Percentiles rank a stretch among this genome's conserved stretches.
phyloP scores from a whole-genome alignment of 495 filamentous ascomycete species.

The Elasticomyces elasticus region DNA sequence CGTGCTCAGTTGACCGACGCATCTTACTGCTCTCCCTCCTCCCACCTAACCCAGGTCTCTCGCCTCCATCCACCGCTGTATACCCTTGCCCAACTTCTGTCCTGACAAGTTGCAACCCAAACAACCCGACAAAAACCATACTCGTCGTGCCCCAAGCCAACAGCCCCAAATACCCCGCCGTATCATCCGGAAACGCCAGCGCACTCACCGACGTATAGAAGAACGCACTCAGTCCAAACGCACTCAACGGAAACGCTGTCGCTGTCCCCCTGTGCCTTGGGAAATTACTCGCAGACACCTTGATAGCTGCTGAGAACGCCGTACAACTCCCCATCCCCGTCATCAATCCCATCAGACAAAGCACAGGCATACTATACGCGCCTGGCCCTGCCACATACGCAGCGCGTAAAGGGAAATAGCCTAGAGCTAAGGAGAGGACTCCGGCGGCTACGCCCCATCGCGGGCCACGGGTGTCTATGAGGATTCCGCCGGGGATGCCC shows the following conservation, averaged over 20 bases:
- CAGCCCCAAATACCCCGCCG: slow-evolving; percentile 65
- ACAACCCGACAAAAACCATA: slow-evolving; percentile 61
- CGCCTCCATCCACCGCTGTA: slow-evolving; percentile 46
- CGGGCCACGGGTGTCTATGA: slow-evolving; percentile 77
- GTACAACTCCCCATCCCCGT: slow-evolving; percentile 81
- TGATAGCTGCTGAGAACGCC: slow-evolving; percentile 78
- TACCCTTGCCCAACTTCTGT: slow-evolving; percentile 36
- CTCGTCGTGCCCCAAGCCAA: slow-evolving; percentile 70
- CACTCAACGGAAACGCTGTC: slow-evolving; percentile 83
- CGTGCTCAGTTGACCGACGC: slow-evolving; percentile 5
- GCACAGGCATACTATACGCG: slow-evolving; percentile 53
- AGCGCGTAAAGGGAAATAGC: slow-evolving; percentile 18
- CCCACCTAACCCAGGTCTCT: slow-evolving; percentile 4
- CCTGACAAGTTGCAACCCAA: slow-evolving; percentile 29
- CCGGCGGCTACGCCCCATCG: slow-evolving; percentile 66
- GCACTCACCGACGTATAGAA: slow-evolving; percentile 78
- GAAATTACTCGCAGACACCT: slow-evolving; percentile 77
- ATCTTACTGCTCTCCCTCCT: slow-evolving; percentile 16
- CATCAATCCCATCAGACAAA: slow-evolving; percentile 75
- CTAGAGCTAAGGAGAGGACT: slow-evolving; percentile 37
- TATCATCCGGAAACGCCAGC: slow-evolving; percentile 75
- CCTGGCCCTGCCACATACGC: slow-evolving; percentile 46
- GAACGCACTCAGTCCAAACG: slow-evolving; percentile 90
- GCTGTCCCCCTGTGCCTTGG: slow-evolving; percentile 85
- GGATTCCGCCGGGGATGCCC: slow-evolving; percentile 79